phyloP scores from a whole-genome alignment of 2,329 filamentous ascomycete genomes.

The Penicillium sp. region DNA sequence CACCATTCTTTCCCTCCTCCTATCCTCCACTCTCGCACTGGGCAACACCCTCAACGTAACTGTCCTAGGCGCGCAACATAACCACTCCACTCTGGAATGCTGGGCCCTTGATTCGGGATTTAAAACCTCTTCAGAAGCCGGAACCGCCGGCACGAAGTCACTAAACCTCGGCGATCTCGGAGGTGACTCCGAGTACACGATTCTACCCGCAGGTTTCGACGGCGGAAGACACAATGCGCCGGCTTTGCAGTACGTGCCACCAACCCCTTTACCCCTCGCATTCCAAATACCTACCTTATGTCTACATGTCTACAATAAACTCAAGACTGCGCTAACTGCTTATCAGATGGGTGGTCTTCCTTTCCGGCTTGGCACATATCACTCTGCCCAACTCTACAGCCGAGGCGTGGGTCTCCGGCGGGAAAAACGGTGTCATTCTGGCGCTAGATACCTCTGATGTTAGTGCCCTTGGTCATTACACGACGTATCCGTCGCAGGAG shows the following conservation, averaged over 20 bases:
- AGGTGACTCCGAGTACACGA: constrained; percentile 34
- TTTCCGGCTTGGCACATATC: constrained; percentile 43
- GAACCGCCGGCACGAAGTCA: constrained; percentile 31
- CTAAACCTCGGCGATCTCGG: constrained; percentile 33
- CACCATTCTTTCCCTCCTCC: constrained; percentile 9
- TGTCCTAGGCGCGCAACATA: constrained; percentile 37
- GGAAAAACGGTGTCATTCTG: constrained; percentile 43
- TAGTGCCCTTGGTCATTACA: constrained; percentile 43
- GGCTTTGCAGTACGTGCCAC: constrained; percentile 38
- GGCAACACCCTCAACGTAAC: constrained; percentile 43
- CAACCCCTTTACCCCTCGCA: not conserved
- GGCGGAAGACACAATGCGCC: constrained; percentile 47
- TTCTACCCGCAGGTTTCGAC: constrained; percentile 40
- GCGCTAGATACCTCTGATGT: constrained; percentile 45
- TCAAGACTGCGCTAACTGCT: not conserved
- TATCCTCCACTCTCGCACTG: constrained; percentile 11
- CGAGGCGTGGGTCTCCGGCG: constrained; percentile 41
- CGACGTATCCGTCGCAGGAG: constrained; percentile 41
- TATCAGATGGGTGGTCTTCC: constrained; percentile 37
- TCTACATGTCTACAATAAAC: too few relatives aligned
- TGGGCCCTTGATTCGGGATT: constrained; percentile 45
- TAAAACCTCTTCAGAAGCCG: constrained; percentile 30
- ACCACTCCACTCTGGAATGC: constrained; percentile 47
- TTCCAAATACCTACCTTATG: not conserved
- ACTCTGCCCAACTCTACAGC: constrained; percentile 41